These are phyloP conservation scores for Floccularia luteovirens DNA, from an alignment of 768 basidiomycete genomes.

Conservation along the genomic window DNA sequence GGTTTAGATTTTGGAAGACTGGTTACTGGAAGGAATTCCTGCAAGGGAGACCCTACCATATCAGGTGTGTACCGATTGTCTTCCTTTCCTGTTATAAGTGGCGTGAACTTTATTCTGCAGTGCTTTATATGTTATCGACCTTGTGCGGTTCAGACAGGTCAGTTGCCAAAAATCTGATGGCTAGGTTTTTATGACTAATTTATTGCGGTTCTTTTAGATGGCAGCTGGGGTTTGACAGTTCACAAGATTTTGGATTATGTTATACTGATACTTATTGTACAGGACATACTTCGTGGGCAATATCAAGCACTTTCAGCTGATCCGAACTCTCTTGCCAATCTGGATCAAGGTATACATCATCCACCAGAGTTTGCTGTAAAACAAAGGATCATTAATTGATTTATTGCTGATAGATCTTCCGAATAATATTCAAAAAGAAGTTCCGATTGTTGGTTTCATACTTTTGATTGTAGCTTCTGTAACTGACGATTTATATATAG, in stretches of 20 bases:
- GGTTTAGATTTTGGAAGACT: conserved; percentile 98
- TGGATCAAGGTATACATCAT: conserved; percentile 71
- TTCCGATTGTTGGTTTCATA: conserved; percentile 74
- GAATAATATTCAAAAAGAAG: conserved; percentile 86
- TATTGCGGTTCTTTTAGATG: conserved; percentile 22
- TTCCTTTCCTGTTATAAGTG: background rate
- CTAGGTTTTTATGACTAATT: background rate
- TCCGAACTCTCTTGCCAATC: conserved; percentile 87
- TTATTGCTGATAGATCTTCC: conserved; percentile 67
- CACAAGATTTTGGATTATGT: conserved; percentile 1
- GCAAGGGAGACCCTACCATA: conserved; percentile 83
- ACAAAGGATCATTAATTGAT: background rate
- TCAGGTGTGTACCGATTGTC: conserved; percentile 66
- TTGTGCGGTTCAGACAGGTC: conserved; percentile 93
- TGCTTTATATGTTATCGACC: conserved; percentile 93
- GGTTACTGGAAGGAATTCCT: conserved; percentile 93
- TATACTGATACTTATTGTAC: conserved; percentile 4
- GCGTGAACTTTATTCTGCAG: conserved; percentile 29
- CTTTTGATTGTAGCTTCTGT: background rate
- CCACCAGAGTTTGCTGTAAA: background rate
- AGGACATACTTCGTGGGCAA: conserved; percentile 86
- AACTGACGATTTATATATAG: conserved; percentile 28
- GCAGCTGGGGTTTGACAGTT: conserved; percentile 34
- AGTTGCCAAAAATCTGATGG: no score
- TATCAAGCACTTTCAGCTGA: conserved; percentile 94